These are phyloP conservation scores for Yamadazyma diospyri DNA, from an alignment of 1,139 yeast species.

Conservation along the genomic window DNA sequence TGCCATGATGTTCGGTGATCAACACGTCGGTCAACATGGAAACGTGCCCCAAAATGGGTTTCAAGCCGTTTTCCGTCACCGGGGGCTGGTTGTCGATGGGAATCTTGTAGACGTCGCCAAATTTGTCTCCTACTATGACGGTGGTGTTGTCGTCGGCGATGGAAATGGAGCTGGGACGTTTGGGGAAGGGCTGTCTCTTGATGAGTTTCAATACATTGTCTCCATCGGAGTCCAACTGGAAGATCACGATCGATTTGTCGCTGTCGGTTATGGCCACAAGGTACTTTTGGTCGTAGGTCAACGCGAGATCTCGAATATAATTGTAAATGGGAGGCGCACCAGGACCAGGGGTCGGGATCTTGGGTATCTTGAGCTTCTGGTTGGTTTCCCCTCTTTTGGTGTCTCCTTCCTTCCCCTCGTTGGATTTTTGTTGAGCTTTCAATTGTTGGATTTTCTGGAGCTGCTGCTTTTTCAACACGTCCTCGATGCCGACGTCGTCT, in stretches of 20 bases:
- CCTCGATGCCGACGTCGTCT: slow-evolving; percentile 47
- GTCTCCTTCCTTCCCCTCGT: slow-evolving; percentile 16
- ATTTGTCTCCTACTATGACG: slow-evolving; percentile 86
- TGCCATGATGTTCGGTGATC: slow-evolving; percentile 41
- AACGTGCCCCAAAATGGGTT: slow-evolving; percentile 89
- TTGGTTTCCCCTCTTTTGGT: slow-evolving; percentile 30
- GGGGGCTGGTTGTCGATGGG: slow-evolving; percentile 32
- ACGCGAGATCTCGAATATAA: slow-evolving; percentile 57
- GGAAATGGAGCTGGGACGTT: slow-evolving; percentile 85
- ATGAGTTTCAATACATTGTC: slow-evolving; percentile 44
- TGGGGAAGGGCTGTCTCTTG: slow-evolving; percentile 78
- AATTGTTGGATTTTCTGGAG: slow-evolving; percentile 31
- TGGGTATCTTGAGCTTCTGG: slow-evolving; percentile 40
- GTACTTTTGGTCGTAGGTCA: slow-evolving; percentile 48
- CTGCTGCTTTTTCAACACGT: slow-evolving; percentile 43
- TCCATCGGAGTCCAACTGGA: slow-evolving; percentile 34
- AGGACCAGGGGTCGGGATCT: slow-evolving; percentile 60
- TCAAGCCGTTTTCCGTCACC: slow-evolving; percentile 40
- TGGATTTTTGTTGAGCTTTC: slow-evolving; percentile 12
- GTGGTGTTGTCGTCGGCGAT: slow-evolving; percentile 47
- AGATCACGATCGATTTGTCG: slow-evolving; percentile 75
- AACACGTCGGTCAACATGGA: slow-evolving; percentile 84
- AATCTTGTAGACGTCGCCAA: slow-evolving; percentile 85
- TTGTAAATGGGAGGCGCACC: slow-evolving; percentile 67
- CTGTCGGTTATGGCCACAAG: slow-evolving; percentile 75